Evolutionary conservation across 495 filamentous ascomycete species (phyloP), one percentile per base, ranked within the genome.

Genomic region (Parmelia sp.): DNA sequence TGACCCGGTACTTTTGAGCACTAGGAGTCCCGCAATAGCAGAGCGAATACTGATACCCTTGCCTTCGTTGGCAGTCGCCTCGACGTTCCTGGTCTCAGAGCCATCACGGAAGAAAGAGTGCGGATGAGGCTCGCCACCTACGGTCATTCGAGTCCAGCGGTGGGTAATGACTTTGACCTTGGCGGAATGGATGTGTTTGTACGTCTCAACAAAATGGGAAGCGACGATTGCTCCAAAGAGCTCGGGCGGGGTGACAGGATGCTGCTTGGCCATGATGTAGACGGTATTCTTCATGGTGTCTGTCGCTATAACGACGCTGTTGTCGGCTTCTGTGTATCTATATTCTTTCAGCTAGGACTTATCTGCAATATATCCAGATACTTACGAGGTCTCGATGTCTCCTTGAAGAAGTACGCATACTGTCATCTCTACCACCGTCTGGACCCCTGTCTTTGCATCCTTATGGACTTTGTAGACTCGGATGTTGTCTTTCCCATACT

Each of bases 271-370:
- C 61, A 86, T 80, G 83, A 97, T 91, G 78, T 93, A 96, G 78
- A 91, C 86, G 67, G 92, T 96, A 78, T 98, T 96, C 79, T 98
- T 98, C 80, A 96, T 93, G 14, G 92, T 93, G 77, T 98, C 94
- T 45, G 94, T 98, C 59, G 94, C 92, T 47, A 98, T 94, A 31
- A 98, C 83, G 61, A 95, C 90, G 74, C 88, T 90, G 81, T 98
- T 98, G 78, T 98, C 94, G 70, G 91, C 93, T 72, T 84, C 75
- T 64, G 92, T 98, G 81, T 96, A 97, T 60, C 89, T 92, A 68
- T 29, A 44, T 35, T 29, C 21, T 23, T 44, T 71, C 49, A 71
- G 65, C 57, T 35, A 39, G 1, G 23, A 51, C 17, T 62, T 27
- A 33, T 6, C 5, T 36, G 21, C n/a, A 4, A 31, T 19, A 65